These are phyloP conservation scores for Carpinus fangiana DNA, from an alignment of 306 rosid genomes.

Conservation along the genomic window DNA sequence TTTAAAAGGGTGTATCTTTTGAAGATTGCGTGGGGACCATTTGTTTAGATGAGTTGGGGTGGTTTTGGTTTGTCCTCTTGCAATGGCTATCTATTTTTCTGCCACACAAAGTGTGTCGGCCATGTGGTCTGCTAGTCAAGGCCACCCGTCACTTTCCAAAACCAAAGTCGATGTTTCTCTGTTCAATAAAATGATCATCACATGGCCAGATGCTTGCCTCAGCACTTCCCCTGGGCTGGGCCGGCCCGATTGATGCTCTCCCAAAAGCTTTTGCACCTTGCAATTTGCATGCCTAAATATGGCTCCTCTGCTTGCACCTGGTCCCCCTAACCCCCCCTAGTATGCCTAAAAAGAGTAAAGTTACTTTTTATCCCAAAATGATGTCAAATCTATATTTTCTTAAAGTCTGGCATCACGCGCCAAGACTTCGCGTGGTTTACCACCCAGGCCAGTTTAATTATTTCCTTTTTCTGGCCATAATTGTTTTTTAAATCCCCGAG, in stretches of 20 bases:
- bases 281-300: background rate
- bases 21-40: constrained; percentile 61
- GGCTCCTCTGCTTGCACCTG: constrained; percentile 4
- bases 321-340: constrained; percentile 18
- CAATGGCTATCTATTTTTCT: constrained; percentile 4
- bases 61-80: constrained; percentile 32
- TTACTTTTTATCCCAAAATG: too few relatives aligned
- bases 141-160: constrained; percentile 28
- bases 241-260: too few relatives aligned
- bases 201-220: constrained; percentile 39
- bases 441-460: background rate
- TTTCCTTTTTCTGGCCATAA: background rate
- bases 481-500: background rate
- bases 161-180: constrained; percentile 17
- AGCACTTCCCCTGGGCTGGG: background rate
- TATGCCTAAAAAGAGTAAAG: too few relatives aligned
- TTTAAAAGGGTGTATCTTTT: constrained; percentile 36
- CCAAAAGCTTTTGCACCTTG: background rate
- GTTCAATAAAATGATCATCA: constrained; percentile 34
- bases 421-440: background rate
- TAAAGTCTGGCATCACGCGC: background rate
- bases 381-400: background rate
- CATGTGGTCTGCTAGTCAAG: constrained; percentile 47
- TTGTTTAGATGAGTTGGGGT: background rate
- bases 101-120: constrained; percentile 64